phyloP scores from a whole-genome alignment of 108 stramenopile genomes.

The Phaeodactylum tricornutum region DNA sequence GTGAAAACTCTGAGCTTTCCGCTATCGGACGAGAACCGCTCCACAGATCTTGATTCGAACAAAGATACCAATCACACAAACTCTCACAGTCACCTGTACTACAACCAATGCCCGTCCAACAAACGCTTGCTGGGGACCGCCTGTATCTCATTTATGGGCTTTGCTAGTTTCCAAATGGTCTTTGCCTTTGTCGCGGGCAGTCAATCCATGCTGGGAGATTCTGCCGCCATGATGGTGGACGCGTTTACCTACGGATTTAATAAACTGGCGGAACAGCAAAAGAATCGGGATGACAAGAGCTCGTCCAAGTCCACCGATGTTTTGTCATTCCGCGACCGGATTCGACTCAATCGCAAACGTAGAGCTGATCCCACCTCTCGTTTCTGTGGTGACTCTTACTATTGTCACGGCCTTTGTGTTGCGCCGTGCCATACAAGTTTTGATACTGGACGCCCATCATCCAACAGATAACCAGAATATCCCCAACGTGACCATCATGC shows the following conservation, averaged over 20 bases:
- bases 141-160: conserved; percentile 43
- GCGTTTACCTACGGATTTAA: conserved; percentile 56
- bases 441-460: conserved; percentile 23
- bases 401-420: conserved; percentile 23
- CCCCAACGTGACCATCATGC: conserved; percentile 43
- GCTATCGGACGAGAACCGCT: no score
- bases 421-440: conserved; percentile 11
- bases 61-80: no score
- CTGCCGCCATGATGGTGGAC: conserved; percentile 53
- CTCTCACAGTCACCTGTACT: no score
- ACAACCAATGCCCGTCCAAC: conserved; percentile 11
- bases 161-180: conserved; percentile 31
- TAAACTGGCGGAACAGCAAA: conserved; percentile 43
- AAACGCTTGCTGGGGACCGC: conserved; percentile 20
- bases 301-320: no score
- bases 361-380: conserved; percentile 44
- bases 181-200: conserved; percentile 43
- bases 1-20: no score
- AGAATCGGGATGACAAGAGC: conserved; percentile 23
- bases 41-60: no score
- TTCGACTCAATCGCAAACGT: conserved; percentile 19
- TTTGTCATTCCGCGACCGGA: conserved; percentile 14
- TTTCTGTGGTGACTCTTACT: conserved; percentile 38
- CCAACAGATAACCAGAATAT: conserved; percentile 11
- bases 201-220: conserved; percentile 53